Evolutionary conservation across 805 yeast species (phyloP), one percentile per base, ranked within the genome.

Genomic region (Debaryomyces hansenii): DNA sequence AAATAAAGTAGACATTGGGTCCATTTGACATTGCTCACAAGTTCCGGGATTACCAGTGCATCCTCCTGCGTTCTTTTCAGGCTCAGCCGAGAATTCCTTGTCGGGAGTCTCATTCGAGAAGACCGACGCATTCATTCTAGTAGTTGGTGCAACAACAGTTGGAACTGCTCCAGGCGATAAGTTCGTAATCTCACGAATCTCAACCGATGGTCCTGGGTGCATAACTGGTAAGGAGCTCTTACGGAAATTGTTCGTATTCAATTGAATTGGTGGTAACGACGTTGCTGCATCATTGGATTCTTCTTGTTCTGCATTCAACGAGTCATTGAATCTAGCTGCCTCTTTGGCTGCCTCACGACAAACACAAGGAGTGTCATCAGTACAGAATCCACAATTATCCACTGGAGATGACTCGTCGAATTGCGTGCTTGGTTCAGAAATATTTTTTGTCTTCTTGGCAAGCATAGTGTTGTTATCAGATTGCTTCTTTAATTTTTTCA

Each of bases 21-120:
- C 96, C 40, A 69, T 63, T 59, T 85, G 95, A 66, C 97, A 90
- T 65, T 85, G 91, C 5, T 69, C 65, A 62, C 97, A 90, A 3
- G 90, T 82, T 2, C 96, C 96, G 9, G 97, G 97, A 57, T 88
- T 82, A 1, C 95, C 95, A 0, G 92, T 85, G 64, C 96, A 89
- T 9, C 80, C 84, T 2, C 69, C 57, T 14, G 57, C 62, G 43
- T 62, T 48, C 9, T 61, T 55, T 31, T 51, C 46, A 10, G 55
- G 34, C 10, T 52, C 39, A n/a, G 14, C 4, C 6, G 34, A 12
- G 14, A 14, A 12, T 14, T 31, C 34, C 33, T 57, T 61, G 24
- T n/a, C 43, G 5, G 45, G 40, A 6, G 31, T 47, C 7, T 39
- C 41, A 12, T 38, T 28, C 7, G 35, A n/a, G 3, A 12, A 20